Base-by-base conservation (phyloP, 768 basidiomycete genomes). In the Leccinum longicurvipes region DNA sequence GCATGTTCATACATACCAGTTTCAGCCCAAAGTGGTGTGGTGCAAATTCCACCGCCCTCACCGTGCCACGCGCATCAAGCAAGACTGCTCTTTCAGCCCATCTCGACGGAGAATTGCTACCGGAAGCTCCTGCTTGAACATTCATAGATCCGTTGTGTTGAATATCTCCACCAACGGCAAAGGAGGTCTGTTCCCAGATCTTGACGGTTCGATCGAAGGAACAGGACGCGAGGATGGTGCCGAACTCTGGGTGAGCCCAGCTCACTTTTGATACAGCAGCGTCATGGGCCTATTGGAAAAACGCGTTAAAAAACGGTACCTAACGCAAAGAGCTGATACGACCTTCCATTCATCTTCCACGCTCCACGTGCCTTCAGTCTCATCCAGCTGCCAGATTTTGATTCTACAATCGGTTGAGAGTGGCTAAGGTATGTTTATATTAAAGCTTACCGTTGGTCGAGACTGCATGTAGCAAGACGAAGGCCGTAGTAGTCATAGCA, bases 161-260 rank as follows among this genome's bases (percentile, higher is more conserved):
- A 12, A 63, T 59, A 9, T 67, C 67, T 29, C 62, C 62, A 2
- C 69, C 60, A 8, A 72, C 71, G 19, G 67, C 56, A 46, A 70
- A 68, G 11, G 68, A 60, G 0, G 74, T 75, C 71, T 90, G 83
- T 67, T 95, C 91, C 93, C 93, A 98, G 15, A 99, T 82, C 71
- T 95, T 91, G 53, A 94, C 90, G 0, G 90, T 90, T 24, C 95
- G 82, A 72, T 98, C 96, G 64, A 94, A 93, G 2, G 89, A 93
- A 5, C 85, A 83, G 4, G 90, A 91, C 0, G 93, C 93, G 53
- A 98, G 77, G 51, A 97, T 82, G 2, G 85, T 82, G 4, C 93
- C 95, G 56, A 93, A 94, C 70, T 94, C 87, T 5, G 96, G 93
- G 67, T 95, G 93, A 1, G 93, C 93, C 91, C 93, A 98, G 51